Base-by-base conservation (phyloP, 1,284 basidiomycete genomes). In the Phenoliferia sp. region DNA sequence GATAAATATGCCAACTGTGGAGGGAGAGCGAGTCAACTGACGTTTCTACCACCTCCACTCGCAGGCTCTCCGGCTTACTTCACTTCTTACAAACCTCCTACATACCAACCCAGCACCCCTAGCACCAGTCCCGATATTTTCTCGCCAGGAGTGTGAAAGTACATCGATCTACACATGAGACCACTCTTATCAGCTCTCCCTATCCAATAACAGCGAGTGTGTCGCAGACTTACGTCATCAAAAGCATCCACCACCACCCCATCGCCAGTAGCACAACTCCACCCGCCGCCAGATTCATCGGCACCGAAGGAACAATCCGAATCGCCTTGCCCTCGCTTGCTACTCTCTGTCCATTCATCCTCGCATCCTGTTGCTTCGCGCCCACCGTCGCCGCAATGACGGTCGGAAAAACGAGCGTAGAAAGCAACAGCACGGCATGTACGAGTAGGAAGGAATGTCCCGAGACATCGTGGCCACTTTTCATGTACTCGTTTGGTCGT, bases 371-470 rank as follows among this genome's bases (percentile, higher is more conserved):
- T n/a, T n/a, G 39, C 39, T 12, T 22, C 39, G 39, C 15, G 35
- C 12, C 31, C 10, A 9, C 29, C 1, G 32, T 22, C 55, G 66
- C 63, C 48, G 67, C 65, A 86, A 63, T 64, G 10, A 72, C 39
- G 56, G 67, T 61, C 4, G 72, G 72, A 48, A 58, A 35, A 28
- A 73, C 56, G 54, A 66, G 52, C n/a, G 70, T 58, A 52, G 63
- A 65, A n/a, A 73, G 67, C 77, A 96, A 88, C 26, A 96, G 82
- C 7, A 85, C 81, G n/a, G 88, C 85, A 80, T 96, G 85, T 1
- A 90, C 90, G 73, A 98, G 84, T 69, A 99, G 84, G 82, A 97
- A 98, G 32, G 93, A 84, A 78, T 99, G 95, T 2, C 94, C 94
- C 0, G 92, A 94, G 19, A 98, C 86, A 76, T 99, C 95, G 78